These are phyloP conservation scores for Eudorina sp. DNA, from an alignment of 139 green algal species.

Conservation along the genomic window DNA sequence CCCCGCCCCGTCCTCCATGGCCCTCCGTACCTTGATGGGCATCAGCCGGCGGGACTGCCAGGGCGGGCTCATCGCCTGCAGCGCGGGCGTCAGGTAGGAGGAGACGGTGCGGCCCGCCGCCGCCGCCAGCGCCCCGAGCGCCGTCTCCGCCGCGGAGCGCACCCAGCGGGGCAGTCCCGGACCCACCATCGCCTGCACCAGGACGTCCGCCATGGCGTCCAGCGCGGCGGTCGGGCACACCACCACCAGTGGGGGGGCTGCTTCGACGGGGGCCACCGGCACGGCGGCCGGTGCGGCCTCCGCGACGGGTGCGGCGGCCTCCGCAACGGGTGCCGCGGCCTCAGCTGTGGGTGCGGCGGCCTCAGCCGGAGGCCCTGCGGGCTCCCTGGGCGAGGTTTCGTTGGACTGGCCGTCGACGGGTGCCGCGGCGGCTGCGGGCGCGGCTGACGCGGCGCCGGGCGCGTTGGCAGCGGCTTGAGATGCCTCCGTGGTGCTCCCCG, in stretches of 20 bases:
- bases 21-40: slow-evolving; percentile 67
- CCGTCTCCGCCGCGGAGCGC: slow-evolving; percentile 42
- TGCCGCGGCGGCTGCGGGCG: not conserved
- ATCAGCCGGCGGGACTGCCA: slow-evolving; percentile 71
- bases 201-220: slow-evolving; percentile 54
- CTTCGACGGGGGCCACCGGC: not conserved
- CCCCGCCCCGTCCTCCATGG: too few species aligned
- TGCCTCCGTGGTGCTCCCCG: slow-evolving; percentile 16
- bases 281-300: not conserved
- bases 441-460: not conserved
- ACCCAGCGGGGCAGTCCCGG: slow-evolving; percentile 53
- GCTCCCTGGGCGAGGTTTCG: too few species aligned
- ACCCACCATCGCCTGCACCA: slow-evolving; percentile 59
- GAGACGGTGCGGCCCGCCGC: slow-evolving; percentile 46
- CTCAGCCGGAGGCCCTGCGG: not conserved
- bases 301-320: not conserved
- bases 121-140: slow-evolving; percentile 55
- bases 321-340: not conserved
- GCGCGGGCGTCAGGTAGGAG: slow-evolving; percentile 53
- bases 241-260: not conserved
- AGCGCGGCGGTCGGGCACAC: not conserved
- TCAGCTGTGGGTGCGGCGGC: not conserved
- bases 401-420: too few species aligned
- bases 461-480: not conserved
- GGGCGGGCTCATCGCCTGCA: slow-evolving; percentile 54